Evolutionary conservation across 139 green algal genomes (phyloP).

Genomic region (Tetratostichococcus sp.): DNA sequence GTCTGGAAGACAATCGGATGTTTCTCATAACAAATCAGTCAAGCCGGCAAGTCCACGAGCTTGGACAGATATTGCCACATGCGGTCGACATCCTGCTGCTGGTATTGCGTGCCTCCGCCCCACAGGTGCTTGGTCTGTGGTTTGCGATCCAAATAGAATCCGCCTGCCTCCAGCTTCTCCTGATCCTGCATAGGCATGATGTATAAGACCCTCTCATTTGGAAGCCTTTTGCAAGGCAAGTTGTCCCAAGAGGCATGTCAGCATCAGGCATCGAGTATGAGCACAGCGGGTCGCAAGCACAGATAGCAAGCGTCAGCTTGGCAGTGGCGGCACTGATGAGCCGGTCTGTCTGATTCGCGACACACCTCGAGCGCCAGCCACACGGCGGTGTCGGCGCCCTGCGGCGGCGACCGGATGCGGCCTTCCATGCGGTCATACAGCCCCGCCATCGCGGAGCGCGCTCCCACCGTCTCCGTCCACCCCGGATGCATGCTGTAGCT

Average conservation of each 20-base stretch:
- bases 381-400: conserved; percentile 61
- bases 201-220: too few relatives aligned
- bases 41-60: conserved; percentile 3
- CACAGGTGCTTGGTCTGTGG: conserved; percentile 51
- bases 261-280: too few relatives aligned
- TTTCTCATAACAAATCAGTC: neutral
- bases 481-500: conserved; percentile 15
- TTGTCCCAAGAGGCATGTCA: too few relatives aligned
- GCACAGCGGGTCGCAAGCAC: too few relatives aligned
- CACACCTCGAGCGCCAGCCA: conserved; percentile 53
- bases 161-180: conserved; percentile 44
- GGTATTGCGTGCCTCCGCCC: conserved; percentile 42
- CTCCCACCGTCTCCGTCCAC: conserved; percentile 60
- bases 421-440: conserved; percentile 50
- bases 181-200: conserved; percentile 22
- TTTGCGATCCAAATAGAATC: conserved; percentile 61
- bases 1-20: too few relatives aligned
- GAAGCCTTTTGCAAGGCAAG: too few relatives aligned
- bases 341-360: too few relatives aligned
- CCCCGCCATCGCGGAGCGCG: conserved; percentile 54
- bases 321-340: too few relatives aligned
- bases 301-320: too few relatives aligned
- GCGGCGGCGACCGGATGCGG: conserved; percentile 35
- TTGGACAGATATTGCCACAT: conserved; percentile 31
- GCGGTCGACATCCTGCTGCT: conserved; percentile 22